Evolutionary conservation across 2,329 filamentous ascomycete species (phyloP).

Genomic region (Trichoderma lentiforme): DNA sequence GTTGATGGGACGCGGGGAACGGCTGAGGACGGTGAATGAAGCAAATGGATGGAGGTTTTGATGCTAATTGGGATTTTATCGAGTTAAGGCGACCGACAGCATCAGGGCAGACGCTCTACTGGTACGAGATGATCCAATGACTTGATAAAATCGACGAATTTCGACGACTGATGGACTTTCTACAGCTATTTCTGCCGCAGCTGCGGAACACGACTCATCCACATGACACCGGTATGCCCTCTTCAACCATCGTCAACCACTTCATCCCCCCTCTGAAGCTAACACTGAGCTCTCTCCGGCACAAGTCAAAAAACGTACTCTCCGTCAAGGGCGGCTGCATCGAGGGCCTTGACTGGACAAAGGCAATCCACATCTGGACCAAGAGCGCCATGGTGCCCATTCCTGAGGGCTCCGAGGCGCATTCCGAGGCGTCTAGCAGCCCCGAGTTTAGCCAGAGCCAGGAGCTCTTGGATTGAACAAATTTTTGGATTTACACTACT

Average conservation of each 20-base stretch:
- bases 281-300: slow-evolving; percentile 9
- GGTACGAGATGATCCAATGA: slow-evolving; percentile 36
- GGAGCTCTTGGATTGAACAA: slow-evolving; percentile 42
- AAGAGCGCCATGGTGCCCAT: slow-evolving; percentile 66
- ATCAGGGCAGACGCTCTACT: slow-evolving; percentile 56
- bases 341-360: slow-evolving; percentile 57
- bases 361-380: slow-evolving; percentile 65
- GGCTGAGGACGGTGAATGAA: neutral
- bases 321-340: slow-evolving; percentile 67
- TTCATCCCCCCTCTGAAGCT: neutral
- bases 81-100: slow-evolving; percentile 51
- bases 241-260: neutral
- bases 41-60: neutral
- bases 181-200: slow-evolving; percentile 61
- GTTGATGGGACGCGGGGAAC: neutral
- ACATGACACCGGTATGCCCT: slow-evolving; percentile 52
- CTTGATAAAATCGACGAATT: neutral
- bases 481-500: neutral
- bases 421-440: slow-evolving; percentile 50
- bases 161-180: slow-evolving; percentile 2
- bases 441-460: slow-evolving; percentile 44
- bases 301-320: slow-evolving; percentile 55
- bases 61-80: neutral
- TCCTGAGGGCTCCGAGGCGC: slow-evolving; percentile 58
- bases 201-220: slow-evolving; percentile 64